Percentiles rank a stretch among this genome's conserved stretches.
Conservation (phyloP, 306 rosid genomes). For the Prinsepia uniflora region DNA sequence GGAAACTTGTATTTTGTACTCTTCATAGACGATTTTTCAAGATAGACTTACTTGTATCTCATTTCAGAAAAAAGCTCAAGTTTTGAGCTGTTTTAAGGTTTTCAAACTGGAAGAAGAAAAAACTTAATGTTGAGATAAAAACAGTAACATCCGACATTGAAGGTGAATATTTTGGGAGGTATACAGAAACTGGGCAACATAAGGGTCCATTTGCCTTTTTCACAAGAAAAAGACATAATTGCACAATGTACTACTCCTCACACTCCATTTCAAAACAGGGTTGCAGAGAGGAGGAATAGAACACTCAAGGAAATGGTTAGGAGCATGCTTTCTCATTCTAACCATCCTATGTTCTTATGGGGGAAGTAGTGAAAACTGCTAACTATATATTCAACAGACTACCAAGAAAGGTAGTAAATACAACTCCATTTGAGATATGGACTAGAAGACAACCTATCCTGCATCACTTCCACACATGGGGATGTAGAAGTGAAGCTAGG, state of each 20-base stretch:
- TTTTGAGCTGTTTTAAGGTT: no score
- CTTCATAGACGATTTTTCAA: no score
- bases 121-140: not conserved
- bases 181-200: not conserved
- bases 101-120: not conserved
- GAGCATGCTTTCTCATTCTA: not conserved
- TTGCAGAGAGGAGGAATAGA: not conserved
- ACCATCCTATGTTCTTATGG: not conserved
- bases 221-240: not conserved
- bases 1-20: no score
- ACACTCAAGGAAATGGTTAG: not conserved
- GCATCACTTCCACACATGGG: no score
- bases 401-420: not conserved
- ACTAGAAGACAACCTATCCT: not conserved
- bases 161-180: not conserved
- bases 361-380: not conserved
- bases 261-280: not conserved
- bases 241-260: not conserved
- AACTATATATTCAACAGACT: not conserved
- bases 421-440: not conserved
- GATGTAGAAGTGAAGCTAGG: no score
- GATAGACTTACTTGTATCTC: no score
- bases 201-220: not conserved
- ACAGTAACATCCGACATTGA: not conserved
- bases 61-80: no score